Conservation (phyloP, 768 basidiomycete genomes). For the Lepiota brunneoincarnata region DNA sequence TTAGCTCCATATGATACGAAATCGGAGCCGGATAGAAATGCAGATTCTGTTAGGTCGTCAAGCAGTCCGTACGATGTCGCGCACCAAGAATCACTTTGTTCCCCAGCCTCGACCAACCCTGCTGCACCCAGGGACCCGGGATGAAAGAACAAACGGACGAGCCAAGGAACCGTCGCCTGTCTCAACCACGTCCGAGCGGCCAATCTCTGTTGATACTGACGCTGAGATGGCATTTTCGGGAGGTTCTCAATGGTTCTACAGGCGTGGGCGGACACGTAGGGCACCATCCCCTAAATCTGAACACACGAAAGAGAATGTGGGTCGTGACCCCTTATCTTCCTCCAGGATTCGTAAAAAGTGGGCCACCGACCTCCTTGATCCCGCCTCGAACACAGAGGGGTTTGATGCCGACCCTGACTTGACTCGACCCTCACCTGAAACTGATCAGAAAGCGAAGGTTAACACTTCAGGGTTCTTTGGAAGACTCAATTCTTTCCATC, state of each 20-base stretch:
- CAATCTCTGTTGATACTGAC: constrained; percentile 77
- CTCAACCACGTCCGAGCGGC: constrained; percentile 44
- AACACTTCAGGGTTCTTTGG: background rate
- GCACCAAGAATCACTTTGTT: constrained; percentile 25
- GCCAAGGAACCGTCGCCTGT: constrained; percentile 26
- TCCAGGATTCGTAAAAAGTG: constrained; percentile 45
- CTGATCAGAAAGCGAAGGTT: background rate
- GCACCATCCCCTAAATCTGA: constrained; percentile 26
- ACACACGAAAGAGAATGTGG: constrained; percentile 10
- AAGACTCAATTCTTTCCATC: background rate
- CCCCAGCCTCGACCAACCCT: constrained; percentile 22
- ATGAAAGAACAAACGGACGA: constrained; percentile 11
- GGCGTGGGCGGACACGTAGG: constrained; percentile 39
- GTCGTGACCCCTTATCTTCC: constrained; percentile 36
- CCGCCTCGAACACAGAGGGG: constrained; percentile 3
- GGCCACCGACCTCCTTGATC: constrained; percentile 40
- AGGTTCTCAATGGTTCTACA: constrained; percentile 54
- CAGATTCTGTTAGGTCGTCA: constrained; percentile 81
- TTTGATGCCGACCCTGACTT: background rate
- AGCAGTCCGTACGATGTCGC: constrained; percentile 56
- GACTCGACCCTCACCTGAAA: background rate
- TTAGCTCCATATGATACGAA: constrained; percentile 91
- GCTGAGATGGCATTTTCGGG: constrained; percentile 68
- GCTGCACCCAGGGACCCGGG: constrained; percentile 14
- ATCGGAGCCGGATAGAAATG: constrained; percentile 81